Conservation (phyloP, 352 stramenopile genomes). For the Phytophthora nicotianae region DNA sequence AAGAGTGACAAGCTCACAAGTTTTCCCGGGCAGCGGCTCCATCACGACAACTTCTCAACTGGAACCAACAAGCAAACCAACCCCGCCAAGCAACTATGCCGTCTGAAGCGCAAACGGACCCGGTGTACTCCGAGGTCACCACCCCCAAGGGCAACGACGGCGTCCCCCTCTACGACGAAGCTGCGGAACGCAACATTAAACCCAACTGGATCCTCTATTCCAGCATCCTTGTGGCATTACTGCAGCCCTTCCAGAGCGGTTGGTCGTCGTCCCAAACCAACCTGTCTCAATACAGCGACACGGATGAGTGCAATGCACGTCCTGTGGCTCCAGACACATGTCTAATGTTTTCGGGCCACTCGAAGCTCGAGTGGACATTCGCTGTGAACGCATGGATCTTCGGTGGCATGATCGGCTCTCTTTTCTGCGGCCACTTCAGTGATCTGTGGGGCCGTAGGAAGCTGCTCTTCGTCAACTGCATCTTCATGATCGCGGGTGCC, state of each 20-base stretch:
- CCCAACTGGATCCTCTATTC: slow-evolving; percentile 52
- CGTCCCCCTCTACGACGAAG: slow-evolving; percentile 20
- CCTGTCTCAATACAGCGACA: slow-evolving; percentile 60
- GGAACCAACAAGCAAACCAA: not conserved
- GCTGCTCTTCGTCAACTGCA: slow-evolving; percentile 31
- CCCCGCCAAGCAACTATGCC: not conserved
- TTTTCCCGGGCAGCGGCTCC: not conserved
- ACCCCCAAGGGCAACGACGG: slow-evolving; percentile 14
- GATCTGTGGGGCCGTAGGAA: slow-evolving; percentile 36
- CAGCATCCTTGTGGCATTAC: slow-evolving; percentile 40
- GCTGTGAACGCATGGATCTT: slow-evolving; percentile 52
- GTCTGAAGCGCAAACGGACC: not conserved
- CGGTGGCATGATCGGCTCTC: slow-evolving; percentile 54
- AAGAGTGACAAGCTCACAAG: not conserved
- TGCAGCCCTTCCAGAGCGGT: slow-evolving; percentile 58
- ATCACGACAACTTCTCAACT: not conserved
- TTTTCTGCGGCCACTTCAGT: slow-evolving; percentile 43
- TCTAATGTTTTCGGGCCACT: slow-evolving; percentile 42
- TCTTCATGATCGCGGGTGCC: slow-evolving; percentile 47
- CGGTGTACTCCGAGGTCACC: not conserved
- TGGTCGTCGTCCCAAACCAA: slow-evolving; percentile 71
- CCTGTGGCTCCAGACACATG: slow-evolving; percentile 48
- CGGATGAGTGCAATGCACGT: slow-evolving; percentile 47
- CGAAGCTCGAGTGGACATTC: slow-evolving; percentile 35
- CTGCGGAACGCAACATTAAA: slow-evolving; percentile 27